Evolutionary conservation across 1,284 basidiomycete genomes (phyloP).

Genomic region (Ustilago sp.): DNA sequence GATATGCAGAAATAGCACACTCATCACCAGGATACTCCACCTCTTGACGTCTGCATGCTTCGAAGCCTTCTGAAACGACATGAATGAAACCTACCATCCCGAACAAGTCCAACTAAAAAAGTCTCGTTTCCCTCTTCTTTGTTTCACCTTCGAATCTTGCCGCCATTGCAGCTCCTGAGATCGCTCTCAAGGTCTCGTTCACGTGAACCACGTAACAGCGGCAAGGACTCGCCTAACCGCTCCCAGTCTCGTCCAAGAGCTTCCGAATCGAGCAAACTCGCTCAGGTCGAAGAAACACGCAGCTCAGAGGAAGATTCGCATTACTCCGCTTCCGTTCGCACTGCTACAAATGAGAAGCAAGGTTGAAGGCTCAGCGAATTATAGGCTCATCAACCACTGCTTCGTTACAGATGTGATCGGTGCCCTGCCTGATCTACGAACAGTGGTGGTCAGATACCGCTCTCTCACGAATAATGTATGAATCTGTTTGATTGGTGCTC

Average conservation of each 20-base stretch:
- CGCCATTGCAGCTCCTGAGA: constrained; percentile 39
- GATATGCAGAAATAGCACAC: constrained; percentile 14
- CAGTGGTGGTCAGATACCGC: not conserved
- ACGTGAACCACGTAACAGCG: constrained; percentile 55
- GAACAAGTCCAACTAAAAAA: not conserved
- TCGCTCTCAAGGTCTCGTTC: constrained; percentile 65
- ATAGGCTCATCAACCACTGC: not conserved
- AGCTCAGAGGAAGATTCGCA: constrained; percentile 44
- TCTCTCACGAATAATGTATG: not conserved
- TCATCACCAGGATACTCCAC: not conserved
- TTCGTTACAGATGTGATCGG: not conserved
- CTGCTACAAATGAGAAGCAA: constrained; percentile 4
- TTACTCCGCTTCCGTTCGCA: constrained; percentile 15
- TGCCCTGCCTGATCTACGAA: not conserved
- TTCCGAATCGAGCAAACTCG: constrained; percentile 50
- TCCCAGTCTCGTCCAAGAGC: constrained; percentile 42
- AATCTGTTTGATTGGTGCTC: not conserved
- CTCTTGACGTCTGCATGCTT: not conserved
- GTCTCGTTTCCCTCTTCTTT: not conserved
- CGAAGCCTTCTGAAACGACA: not conserved
- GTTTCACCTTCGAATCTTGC: not conserved
- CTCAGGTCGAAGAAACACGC: constrained; percentile 54
- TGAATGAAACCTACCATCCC: not conserved
- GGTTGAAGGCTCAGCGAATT: not conserved
- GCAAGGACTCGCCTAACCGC: constrained; percentile 47